Evolutionary conservation across 2,329 filamentous ascomycete species (phyloP), one percentile per base, ranked within the genome.

Genomic region (Fusarium floridanum): DNA sequence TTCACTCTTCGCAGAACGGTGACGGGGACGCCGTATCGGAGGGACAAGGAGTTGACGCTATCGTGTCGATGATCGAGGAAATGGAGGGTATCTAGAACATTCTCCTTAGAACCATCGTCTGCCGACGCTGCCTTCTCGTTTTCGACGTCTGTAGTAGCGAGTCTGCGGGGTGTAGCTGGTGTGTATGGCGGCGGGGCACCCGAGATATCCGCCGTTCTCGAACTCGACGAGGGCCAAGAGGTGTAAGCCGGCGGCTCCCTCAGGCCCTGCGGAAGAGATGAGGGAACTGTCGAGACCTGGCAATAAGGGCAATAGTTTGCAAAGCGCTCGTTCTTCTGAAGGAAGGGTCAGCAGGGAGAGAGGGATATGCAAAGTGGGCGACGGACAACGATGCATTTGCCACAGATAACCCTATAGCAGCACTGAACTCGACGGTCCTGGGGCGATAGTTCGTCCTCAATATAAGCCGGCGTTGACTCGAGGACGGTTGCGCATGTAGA

Each of bases 11-110:
- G 88, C 17, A 97, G 84, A 2, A 87, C 89, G 10, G 87, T 78
- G 20, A 89, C 85, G 2, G 94, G 92, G 1, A 96, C 91, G 56
- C 87, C 86, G 79, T 97, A 97, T 27, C 90, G 88, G 8, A 97
- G 85, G 1, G 93, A 92, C 17, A 97, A 84, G 2, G 92, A 93
- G 22, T 86, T 77, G 74, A 96, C 84, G 11, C 88, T 91, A 80
- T 97, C 94, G 70, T 88, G 86, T n/a, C 85, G 83, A 67, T 93
- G 91, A 77, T 93, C 86, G 59, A 97, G 85, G 82, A 95, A 95
- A 81, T 97, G 94, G 16, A 95, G 84, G 4, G 91, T 90, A 81
- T 95, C 93, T 67, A 90, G 86, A n/a, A 86, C 84, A 5, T 82
- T 79, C 10, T 70, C 72, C 72, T 86, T 85, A 53, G 82, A 77